phyloP scores from a whole-genome alignment of 148 eudicot species.

The Silene uniflora region DNA sequence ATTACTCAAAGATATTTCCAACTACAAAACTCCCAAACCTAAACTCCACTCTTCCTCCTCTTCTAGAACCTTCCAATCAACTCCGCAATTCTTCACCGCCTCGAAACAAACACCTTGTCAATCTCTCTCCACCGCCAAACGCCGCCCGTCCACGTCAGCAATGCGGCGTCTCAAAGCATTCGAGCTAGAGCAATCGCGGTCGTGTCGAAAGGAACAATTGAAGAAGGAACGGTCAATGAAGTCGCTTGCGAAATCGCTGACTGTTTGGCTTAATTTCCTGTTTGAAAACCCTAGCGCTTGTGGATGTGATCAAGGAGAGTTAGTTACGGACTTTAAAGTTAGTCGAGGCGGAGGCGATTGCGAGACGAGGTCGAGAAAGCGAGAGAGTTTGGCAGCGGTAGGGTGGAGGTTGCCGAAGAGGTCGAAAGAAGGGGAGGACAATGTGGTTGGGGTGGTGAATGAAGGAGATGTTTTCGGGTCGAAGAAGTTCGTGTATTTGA shows the following conservation, averaged over 20 bases:
- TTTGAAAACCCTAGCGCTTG: slow-evolving; percentile 74
- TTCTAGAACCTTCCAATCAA: slow-evolving; percentile 31
- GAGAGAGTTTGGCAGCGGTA: slow-evolving; percentile 32
- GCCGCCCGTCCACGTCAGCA: slow-evolving; percentile 30
- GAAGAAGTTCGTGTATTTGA: slow-evolving; percentile 35
- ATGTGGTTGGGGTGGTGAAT: slow-evolving; percentile 7
- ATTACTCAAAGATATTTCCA: slow-evolving; percentile 73
- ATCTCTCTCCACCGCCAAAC: slow-evolving; percentile 29
- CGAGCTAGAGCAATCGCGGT: slow-evolving; percentile 67
- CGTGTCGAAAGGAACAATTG: slow-evolving; percentile 53
- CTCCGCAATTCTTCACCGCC: slow-evolving; percentile 60
- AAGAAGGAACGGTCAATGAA: slow-evolving; percentile 62
- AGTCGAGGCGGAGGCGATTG: slow-evolving; percentile 18
- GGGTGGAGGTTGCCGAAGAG: slow-evolving; percentile 71
- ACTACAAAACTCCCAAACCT: slow-evolving; percentile 78
- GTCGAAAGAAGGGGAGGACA: slow-evolving; percentile 42
- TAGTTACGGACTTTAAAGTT: slow-evolving; percentile 5
- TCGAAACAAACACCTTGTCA: slow-evolving; percentile 48
- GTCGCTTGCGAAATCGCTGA: slow-evolving; percentile 61
- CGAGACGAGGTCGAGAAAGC: slow-evolving; percentile 35
- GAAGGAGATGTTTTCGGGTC: slow-evolving; percentile 25
- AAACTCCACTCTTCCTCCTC: slow-evolving; percentile 22
- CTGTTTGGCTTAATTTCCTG: slow-evolving; percentile 84
- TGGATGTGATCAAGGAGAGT: slow-evolving; percentile 32
- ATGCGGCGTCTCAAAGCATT: slow-evolving; percentile 48